Evolutionary conservation across 1,284 basidiomycete species (phyloP), one percentile per base, ranked within the genome.

Genomic region (Tilletia setariae): DNA sequence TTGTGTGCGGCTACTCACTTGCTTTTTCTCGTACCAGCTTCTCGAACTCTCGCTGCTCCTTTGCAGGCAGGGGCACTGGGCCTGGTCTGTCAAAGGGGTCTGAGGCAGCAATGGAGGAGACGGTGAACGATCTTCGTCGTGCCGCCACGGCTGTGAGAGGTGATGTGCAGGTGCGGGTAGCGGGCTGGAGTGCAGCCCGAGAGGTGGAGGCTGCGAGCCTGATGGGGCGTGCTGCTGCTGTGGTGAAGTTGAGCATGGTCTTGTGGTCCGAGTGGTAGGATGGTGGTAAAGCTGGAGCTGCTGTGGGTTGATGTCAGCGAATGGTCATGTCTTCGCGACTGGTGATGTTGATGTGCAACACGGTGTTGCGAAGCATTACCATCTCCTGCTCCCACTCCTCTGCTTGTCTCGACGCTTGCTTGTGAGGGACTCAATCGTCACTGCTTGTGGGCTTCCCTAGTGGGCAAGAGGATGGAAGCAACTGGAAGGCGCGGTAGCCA

Each of bases 21-120:
- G 74, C 72, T 35, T 79, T 79, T 59, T 84, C 74, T 51, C 82
- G 80, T 64, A 83, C 74, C 0, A 83, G 70, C 19, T 68, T 68
- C 51, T 84, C 84, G 56, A 85, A 85, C 70, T 85, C 84, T 43
- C 75, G 74, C 68, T 85, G 84, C 19, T 84, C 79, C 47, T 82
- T 72, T 11, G 79, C 69, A 1, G 84, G 82, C 1, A 85, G 72
- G 1, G 79, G 75, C 0, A 83, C 82, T 2, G 84, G 84, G 0
- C 78, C 76, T 0, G 83, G 83, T 2, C 79, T 77, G 64, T 74
- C 67, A 73, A 83, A 83, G 6, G 43, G 67, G 2, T 61, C 56
- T 16, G 56, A 61, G 1, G 28, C 28, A 2, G 56, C 56, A 19
- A 30, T 7, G 15, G 56, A 25, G 8, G 56, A 35, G 15, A 30